Percentiles rank a stretch among this genome's conserved stretches.
These are phyloP conservation scores for Chrysopogon serrulatus DNA, from an alignment of 176 grass and related monocot genomes.

Conservation along the genomic window DNA sequence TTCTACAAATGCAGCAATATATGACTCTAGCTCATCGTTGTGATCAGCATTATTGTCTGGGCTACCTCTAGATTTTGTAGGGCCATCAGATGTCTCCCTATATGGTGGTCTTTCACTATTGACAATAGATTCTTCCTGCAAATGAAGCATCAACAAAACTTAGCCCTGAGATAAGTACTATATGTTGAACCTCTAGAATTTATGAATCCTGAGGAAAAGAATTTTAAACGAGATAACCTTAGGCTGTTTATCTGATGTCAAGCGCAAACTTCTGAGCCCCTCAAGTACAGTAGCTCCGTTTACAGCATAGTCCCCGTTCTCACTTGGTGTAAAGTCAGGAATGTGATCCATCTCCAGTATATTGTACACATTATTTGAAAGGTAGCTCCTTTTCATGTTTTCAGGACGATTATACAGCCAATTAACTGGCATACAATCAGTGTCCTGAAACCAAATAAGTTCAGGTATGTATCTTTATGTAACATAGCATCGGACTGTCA, in stretches of 20 bases:
- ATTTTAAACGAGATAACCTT: slow-evolving; percentile 26
- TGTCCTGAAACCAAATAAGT: slow-evolving; percentile 52
- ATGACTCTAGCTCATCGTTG: slow-evolving; percentile 24
- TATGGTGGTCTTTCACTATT: slow-evolving; percentile 13
- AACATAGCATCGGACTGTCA: neutral
- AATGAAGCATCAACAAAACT: slow-evolving; percentile 21
- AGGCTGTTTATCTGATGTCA: slow-evolving; percentile 20
- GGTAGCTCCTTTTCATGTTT: slow-evolving; percentile 23
- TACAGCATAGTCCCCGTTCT: slow-evolving; percentile 8
- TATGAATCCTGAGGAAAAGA: slow-evolving; percentile 7
- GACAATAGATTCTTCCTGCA: slow-evolving; percentile 22
- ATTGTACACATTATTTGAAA: slow-evolving; percentile 12
- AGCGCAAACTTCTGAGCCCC: neutral
- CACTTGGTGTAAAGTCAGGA: slow-evolving; percentile 20
- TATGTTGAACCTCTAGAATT: neutral
- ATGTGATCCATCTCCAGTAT: slow-evolving; percentile 14
- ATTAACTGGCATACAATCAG: slow-evolving; percentile 69
- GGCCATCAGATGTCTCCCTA: neutral
- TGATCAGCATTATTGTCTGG: slow-evolving; percentile 10
- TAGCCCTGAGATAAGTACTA: neutral
- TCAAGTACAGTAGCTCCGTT: slow-evolving; percentile 18
- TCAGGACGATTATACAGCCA: slow-evolving; percentile 41
- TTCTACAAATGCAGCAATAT: slow-evolving; percentile 40
- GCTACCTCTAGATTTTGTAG: neutral
- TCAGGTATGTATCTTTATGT: slow-evolving; percentile 12